Evolutionary conservation across 148 eudicot species (phyloP), one percentile per base, ranked within the genome.

Genomic region (Arbutus unedo): DNA sequence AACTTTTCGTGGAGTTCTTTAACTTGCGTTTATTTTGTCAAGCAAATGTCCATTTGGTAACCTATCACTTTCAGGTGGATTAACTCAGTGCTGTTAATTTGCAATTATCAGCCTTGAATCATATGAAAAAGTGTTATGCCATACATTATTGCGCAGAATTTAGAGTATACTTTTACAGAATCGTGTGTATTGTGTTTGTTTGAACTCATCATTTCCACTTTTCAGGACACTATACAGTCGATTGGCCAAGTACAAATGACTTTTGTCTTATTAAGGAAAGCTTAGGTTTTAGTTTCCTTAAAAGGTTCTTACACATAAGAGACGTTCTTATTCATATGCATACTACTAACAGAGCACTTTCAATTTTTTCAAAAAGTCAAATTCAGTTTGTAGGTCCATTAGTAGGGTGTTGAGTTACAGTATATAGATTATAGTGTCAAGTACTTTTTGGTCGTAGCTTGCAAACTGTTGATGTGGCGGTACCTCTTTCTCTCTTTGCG

Each of bases 391-490:
- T 73, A n/a, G 51, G 50, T 18, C 18, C 76, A 44, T 44, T 72
- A 44, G 2, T 72, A 45, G 76, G 49, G 25, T 73, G 53, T 73
- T 45, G 53, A 73, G 49, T 45, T 19, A 19, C 19, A 73, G 13
- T 8, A 21, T 62, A 62, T 21, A 62, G 68, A 62, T 21, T n/a
- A 23, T 62, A 62, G 68, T 8, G 13, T 62, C 38, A 62, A 23
- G 68, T 62, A 62, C 41, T 21, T 62, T 62, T 68, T 75, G 57
- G 59, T 75, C 57, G 78, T 25, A 23, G 78, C 78, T 75, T 50
- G 38, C 13, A 51, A 50, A 50, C 5, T 45, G 56, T 41, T 75
- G 57, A 75, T 75, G 3, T 49, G 41, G 18, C 41, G 15, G 54
- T 47, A 6, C 25, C 21, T 73, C 13, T 73, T 0, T 48, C 31